A percentile compares a stretch with the other conserved stretches of the same genome.
These are phyloP conservation scores for Collybia nuda DNA, from an alignment of 768 basidiomycete genomes.

Conservation along the genomic window DNA sequence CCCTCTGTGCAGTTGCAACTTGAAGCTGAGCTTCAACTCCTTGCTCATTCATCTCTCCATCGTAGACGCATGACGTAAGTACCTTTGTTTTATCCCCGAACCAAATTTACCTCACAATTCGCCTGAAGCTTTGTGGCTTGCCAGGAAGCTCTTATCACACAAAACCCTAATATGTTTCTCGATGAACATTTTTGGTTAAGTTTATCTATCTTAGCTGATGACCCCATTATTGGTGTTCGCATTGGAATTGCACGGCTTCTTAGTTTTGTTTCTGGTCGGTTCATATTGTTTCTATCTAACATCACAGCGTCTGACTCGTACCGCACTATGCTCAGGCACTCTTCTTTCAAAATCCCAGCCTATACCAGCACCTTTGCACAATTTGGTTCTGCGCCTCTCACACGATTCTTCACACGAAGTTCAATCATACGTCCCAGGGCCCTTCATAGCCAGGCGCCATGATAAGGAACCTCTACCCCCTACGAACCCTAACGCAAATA, in stretches of 20 bases:
- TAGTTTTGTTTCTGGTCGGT: conserved; percentile 55
- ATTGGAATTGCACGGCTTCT: conserved; percentile 82
- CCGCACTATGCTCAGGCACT: conserved; percentile 23
- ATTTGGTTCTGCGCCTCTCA: conserved; percentile 46
- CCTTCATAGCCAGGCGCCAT: conserved; percentile 9
- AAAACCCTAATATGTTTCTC: conserved; percentile 31
- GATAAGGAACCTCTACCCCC: not conserved
- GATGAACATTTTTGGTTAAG: conserved; percentile 54
- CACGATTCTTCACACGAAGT: conserved; percentile 63
- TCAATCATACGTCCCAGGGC: conserved; percentile 50
- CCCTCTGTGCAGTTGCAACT: conserved; percentile 33
- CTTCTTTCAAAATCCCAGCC: conserved; percentile 24
- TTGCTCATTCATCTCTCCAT: conserved; percentile 48
- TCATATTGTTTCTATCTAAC: not conserved
- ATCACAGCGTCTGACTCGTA: not conserved
- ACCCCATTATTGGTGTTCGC: conserved; percentile 79
- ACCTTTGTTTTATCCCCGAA: conserved; percentile 2
- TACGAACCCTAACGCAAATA: not conserved
- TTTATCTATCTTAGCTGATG: conserved; percentile 57
- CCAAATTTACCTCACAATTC: conserved; percentile 2
- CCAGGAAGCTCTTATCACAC: conserved; percentile 56
- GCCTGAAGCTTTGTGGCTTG: conserved; percentile 69
- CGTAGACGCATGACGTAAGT: conserved; percentile 75
- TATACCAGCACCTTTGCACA: conserved; percentile 32
- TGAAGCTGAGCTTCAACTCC: conserved; percentile 35